Percentiles rank a stretch among this genome's conserved stretches.
Conservation (phyloP, 2,329 filamentous ascomycete species). For the Aspergillus uvarum region DNA sequence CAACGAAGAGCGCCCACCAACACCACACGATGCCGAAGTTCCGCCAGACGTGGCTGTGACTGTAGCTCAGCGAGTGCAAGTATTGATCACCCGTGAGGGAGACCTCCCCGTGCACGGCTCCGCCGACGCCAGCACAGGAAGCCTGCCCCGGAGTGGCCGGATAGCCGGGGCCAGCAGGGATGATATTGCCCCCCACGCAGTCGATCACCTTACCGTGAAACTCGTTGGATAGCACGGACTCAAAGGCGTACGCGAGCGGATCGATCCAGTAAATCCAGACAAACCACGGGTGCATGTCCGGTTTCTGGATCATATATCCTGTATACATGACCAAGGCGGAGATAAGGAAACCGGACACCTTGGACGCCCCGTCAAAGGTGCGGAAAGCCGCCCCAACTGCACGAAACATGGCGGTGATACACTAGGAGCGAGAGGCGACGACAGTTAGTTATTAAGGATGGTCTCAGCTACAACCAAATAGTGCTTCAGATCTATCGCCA, state of each 20-base stretch:
- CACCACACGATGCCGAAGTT: no score
- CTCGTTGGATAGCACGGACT: slow-evolving; percentile 79
- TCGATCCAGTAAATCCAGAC: slow-evolving; percentile 78
- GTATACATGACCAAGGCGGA: slow-evolving; percentile 43
- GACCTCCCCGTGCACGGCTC: no score
- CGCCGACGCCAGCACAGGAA: slow-evolving; percentile 58
- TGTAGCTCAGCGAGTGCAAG: no score
- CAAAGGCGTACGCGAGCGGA: slow-evolving; percentile 74
- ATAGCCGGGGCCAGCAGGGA: slow-evolving; percentile 46
- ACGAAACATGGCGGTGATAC: slow-evolving; percentile 58
- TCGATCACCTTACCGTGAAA: slow-evolving; percentile 64
- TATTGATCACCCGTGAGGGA: no score
- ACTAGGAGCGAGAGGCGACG: slow-evolving; percentile 15
- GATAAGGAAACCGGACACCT: slow-evolving; percentile 40
- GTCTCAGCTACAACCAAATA: no score
- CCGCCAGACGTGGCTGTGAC: no score
- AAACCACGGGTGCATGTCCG: slow-evolving; percentile 72
- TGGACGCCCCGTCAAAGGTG: slow-evolving; percentile 58
- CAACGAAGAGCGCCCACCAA: no score
- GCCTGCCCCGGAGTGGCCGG: slow-evolving; percentile 35
- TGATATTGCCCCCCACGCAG: slow-evolving; percentile 38
- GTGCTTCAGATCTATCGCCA: no score
- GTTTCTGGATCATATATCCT: slow-evolving; percentile 39
- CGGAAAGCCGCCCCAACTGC: slow-evolving; percentile 53
- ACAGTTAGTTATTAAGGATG: no score